Evolutionary conservation across 2,329 filamentous ascomycete genomes (phyloP).

Genomic region (Parastagonospora avenae): DNA sequence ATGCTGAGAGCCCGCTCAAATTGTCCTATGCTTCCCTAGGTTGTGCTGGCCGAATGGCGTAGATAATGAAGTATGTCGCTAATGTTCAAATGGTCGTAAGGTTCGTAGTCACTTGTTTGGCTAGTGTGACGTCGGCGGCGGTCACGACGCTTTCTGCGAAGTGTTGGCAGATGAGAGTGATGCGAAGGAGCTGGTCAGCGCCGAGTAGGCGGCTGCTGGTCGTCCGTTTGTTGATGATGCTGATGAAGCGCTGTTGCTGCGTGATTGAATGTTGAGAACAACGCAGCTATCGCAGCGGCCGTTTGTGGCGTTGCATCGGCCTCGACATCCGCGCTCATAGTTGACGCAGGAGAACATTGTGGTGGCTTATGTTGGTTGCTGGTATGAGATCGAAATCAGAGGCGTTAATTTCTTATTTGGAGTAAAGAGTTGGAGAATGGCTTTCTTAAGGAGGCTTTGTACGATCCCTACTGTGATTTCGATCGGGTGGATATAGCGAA

Average conservation of each 20-base stretch:
- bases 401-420: constrained; percentile 2
- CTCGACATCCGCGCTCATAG: constrained; percentile 52
- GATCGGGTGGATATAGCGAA: not conserved
- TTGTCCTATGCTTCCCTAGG: constrained; percentile 4
- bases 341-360: constrained; percentile 52
- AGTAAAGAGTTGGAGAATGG: constrained; percentile 1
- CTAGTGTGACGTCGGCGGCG: constrained; percentile 3
- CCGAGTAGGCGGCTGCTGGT: constrained; percentile 42
- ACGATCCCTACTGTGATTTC: not conserved
- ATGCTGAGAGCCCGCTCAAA: constrained; percentile 9
- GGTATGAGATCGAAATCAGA: not conserved
- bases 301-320: constrained; percentile 46
- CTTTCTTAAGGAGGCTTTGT: not conserved
- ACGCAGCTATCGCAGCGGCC: constrained; percentile 48
- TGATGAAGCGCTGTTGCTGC: constrained; percentile 40
- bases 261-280: constrained; percentile 46
- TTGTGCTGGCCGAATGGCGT: not conserved
- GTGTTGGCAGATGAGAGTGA: constrained; percentile 41
- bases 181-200: constrained; percentile 48
- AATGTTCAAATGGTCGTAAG: constrained; percentile 24
- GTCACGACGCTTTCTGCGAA: constrained; percentile 30
- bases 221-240: constrained; percentile 33
- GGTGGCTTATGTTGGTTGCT: constrained; percentile 8
- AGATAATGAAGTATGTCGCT: constrained; percentile 22
- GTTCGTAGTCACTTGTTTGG: constrained; percentile 14